A percentile compares a stretch with the other conserved stretches of the same genome.
phyloP scores from a whole-genome alignment of 371 early-diverging fungal species.

The Basidiobolus meristosporus region DNA sequence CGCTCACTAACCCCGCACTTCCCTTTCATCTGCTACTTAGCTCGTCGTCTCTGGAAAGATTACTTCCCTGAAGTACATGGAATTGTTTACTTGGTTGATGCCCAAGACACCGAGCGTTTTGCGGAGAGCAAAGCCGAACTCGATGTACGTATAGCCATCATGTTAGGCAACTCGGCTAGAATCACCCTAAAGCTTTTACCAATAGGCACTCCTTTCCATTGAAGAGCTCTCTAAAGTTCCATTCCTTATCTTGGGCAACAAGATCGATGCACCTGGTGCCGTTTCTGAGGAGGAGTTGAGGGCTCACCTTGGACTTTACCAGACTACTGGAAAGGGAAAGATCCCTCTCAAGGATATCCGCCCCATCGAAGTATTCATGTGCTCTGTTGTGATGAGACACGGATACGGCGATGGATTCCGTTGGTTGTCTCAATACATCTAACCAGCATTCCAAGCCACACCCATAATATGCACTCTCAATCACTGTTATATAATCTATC shows the following conservation, averaged over 20 bases:
- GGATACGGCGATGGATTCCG: constrained; percentile 96
- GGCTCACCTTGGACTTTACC: constrained; percentile 70
- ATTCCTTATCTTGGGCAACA: constrained; percentile 92
- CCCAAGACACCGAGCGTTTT: constrained; percentile 72
- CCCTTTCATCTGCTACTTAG: too few relatives aligned
- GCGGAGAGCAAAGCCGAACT: constrained; percentile 84
- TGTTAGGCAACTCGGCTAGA: too few relatives aligned
- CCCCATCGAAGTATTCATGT: constrained; percentile 96
- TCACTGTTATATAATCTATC: neutral
- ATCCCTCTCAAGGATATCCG: constrained; percentile 76
- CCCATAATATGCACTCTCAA: too few relatives aligned
- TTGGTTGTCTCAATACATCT: constrained; percentile 80
- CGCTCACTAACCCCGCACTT: too few relatives aligned
- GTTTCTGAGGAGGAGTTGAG: constrained; percentile 86
- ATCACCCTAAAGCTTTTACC: too few relatives aligned
- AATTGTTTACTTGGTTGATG: constrained; percentile 92
- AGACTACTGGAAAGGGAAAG: constrained; percentile 92
- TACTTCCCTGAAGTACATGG: constrained; percentile 95
- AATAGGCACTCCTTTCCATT: constrained; percentile 71
- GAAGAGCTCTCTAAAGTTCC: constrained; percentile 83
- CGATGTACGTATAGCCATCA: constrained; percentile 38
- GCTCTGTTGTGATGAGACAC: constrained; percentile 91
- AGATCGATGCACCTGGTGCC: constrained; percentile 90
- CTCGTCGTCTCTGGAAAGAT: constrained; percentile 94
- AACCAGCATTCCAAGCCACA: too few relatives aligned